Conservation (phyloP, 495 filamentous ascomycete species). For the Xylaria telfairii region DNA sequence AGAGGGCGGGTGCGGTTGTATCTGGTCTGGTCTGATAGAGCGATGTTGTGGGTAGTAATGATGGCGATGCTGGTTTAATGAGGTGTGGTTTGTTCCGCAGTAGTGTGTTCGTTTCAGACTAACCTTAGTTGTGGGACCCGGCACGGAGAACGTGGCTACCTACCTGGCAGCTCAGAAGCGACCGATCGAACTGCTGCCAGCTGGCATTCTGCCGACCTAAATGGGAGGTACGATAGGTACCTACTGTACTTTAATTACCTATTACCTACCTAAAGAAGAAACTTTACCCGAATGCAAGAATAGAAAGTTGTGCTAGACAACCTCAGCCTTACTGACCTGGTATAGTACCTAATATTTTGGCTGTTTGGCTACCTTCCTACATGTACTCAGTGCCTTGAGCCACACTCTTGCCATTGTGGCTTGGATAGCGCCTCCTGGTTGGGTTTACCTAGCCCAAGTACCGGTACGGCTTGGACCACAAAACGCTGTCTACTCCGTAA, state of each 20-base stretch:
- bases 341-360: too few species aligned
- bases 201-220: not conserved
- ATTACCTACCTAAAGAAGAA: not conserved
- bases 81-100: slow-evolving; percentile 20
- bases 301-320: not conserved
- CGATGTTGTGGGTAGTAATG: slow-evolving; percentile 1
- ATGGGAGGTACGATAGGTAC: not conserved
- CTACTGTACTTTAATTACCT: too few species aligned
- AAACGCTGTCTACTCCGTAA: too few species aligned
- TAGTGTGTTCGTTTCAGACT: slow-evolving; percentile 6
- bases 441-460: not conserved
- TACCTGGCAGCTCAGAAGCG: not conserved
- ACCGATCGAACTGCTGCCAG: not conserved
- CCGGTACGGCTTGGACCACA: not conserved
- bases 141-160: not conserved
- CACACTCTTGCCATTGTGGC: not conserved
- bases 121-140: slow-evolving; percentile 4
- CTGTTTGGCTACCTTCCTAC: too few species aligned
- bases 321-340: not conserved
- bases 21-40: slow-evolving; percentile 10
- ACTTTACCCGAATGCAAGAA: not conserved
- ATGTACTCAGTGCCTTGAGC: not conserved
- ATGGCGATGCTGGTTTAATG: slow-evolving; percentile 23
- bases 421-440: not conserved
- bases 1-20: not conserved